Evolutionary conservation across 75 land plant genomes (phyloP), one percentile per base, ranked within the genome.

Genomic region (Ceratopteris richardii): DNA sequence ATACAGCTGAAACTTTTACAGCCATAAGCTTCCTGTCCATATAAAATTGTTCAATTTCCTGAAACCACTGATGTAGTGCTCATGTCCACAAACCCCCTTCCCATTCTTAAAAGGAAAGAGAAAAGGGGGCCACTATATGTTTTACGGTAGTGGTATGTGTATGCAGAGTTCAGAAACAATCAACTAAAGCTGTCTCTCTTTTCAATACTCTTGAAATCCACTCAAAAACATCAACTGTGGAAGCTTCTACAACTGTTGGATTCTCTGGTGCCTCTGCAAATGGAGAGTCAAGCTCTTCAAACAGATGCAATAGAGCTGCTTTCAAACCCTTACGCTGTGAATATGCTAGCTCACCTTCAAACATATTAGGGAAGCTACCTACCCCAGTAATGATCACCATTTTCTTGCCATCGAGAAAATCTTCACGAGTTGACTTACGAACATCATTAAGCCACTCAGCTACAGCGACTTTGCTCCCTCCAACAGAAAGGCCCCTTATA

Each of bases 341-440:
- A 4, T 22, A 25, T 52, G 5, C 28, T 12, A 4, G 9, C 54
- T 52, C 14, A 14, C 14, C 1, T 1, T 26, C 54, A 52, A 20
- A 5, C n/a, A 46, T 20, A 3, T 46, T 5, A 5, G 48, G 21
- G 3, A 20, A 46, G 3, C 25, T 28, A 52, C 54, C 29, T 2
- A 18, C 28, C 4, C 54, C 54, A 24, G 54, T 52, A 4, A 52
- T 52, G 54, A 52, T 52, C 4, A 52, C 27, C 54, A 52, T 52
- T 4, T 52, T 52, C 24, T 19, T 24, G 12, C 27, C 27, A 4
- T 26, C 29, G 9, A 26, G 27, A 2, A 26, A 26, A 46, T 17
- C 29, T 24, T 52, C 54, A 19, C 28, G 25, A 4, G 12, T 5
- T 21, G 17, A 17, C 25, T 52, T 28, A 11, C 5, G 28, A 2